phyloP scores from a whole-genome alignment of 768 basidiomycete species.

The Auriscalpium orientale region DNA sequence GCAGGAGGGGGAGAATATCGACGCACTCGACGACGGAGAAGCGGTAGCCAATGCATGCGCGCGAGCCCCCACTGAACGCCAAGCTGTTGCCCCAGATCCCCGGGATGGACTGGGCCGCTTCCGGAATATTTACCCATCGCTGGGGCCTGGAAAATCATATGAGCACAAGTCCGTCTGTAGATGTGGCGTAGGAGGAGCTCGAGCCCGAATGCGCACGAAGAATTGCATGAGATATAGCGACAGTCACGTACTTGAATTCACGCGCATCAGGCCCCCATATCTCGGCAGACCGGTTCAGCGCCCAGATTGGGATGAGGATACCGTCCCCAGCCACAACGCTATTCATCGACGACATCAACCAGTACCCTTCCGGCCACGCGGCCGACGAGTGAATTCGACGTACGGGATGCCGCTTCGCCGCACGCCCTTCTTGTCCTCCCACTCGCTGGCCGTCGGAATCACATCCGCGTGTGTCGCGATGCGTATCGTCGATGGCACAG shows the following conservation, averaged over 20 bases:
- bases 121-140: too few species aligned
- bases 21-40: too few species aligned
- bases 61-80: too few species aligned
- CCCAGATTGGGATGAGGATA: conserved; percentile 24
- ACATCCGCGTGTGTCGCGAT: conserved; percentile 19
- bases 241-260: conserved; percentile 22
- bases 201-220: too few species aligned
- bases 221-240: too few species aligned
- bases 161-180: too few species aligned
- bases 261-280: conserved; percentile 33
- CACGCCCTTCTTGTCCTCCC: conserved; percentile 13
- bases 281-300: conserved; percentile 22
- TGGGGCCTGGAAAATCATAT: too few species aligned
- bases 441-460: conserved; percentile 23
- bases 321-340: conserved; percentile 18
- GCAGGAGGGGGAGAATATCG: too few species aligned
- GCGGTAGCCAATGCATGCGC: too few species aligned
- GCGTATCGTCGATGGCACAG: conserved; percentile 18
- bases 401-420: conserved; percentile 10
- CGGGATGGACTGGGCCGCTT: too few species aligned
- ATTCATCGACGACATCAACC: background rate
- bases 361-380: background rate
- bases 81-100: too few species aligned
- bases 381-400: background rate
- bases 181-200: too few species aligned